A percentile compares a stretch with the other conserved stretches of the same genome.
Evolutionary conservation across 306 rosid species (phyloP).

Genomic region (Morella rubra): DNA sequence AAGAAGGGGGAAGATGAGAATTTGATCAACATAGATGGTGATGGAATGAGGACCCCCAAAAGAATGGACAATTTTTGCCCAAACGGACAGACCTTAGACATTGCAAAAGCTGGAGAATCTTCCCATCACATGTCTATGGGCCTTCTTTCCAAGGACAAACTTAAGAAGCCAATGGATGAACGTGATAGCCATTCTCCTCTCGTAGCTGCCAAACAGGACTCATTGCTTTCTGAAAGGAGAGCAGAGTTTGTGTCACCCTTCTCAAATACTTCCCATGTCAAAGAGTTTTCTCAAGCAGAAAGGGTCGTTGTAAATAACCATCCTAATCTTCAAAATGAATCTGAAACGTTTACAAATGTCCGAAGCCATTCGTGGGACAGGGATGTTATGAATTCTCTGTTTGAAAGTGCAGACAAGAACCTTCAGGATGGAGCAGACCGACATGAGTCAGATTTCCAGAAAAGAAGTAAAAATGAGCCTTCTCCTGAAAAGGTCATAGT

Average conservation of each 20-base stretch:
- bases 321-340: slow-evolving; percentile 28
- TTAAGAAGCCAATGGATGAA: slow-evolving; percentile 21
- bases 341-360: slow-evolving; percentile 23
- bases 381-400: slow-evolving; percentile 26
- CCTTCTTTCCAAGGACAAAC: slow-evolving; percentile 28
- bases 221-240: slow-evolving; percentile 21
- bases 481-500: slow-evolving; percentile 27
- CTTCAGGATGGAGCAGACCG: slow-evolving; percentile 23
- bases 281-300: slow-evolving; percentile 30
- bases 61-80: slow-evolving; percentile 34
- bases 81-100: slow-evolving; percentile 31
- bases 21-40: slow-evolving; percentile 33
- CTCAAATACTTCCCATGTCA: slow-evolving; percentile 14
- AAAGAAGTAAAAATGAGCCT: slow-evolving; percentile 17
- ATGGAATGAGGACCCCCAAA: slow-evolving; percentile 33
- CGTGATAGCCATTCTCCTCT: slow-evolving; percentile 15
- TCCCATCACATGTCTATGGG: slow-evolving; percentile 16
- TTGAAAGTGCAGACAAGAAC: slow-evolving; percentile 32
- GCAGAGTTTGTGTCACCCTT: slow-evolving; percentile 29
- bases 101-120: slow-evolving; percentile 31
- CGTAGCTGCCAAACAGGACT: slow-evolving; percentile 29
- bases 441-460: slow-evolving; percentile 7
- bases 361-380: slow-evolving; percentile 28
- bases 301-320: slow-evolving; percentile 20
- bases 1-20: slow-evolving; percentile 29